Evolutionary conservation across 441 rosid genomes (phyloP).

Genomic region (Populus hybrid): DNA sequence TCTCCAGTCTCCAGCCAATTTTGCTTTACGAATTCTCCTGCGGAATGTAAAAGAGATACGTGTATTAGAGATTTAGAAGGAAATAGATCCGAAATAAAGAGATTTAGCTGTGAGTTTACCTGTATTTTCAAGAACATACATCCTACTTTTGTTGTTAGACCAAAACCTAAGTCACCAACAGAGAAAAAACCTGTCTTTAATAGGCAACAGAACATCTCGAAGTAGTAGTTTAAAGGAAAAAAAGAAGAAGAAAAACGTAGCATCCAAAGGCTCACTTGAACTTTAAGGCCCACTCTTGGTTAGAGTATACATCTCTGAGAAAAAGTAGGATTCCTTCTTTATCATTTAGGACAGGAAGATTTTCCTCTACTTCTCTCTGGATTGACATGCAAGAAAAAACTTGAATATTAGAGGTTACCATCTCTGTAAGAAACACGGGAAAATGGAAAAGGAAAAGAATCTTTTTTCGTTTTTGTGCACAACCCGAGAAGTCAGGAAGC

Average conservation of each 20-base stretch:
- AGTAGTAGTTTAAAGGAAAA: background rate
- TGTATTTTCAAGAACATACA: conserved; percentile 82
- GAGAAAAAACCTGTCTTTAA: conserved; percentile 8
- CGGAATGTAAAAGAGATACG: background rate
- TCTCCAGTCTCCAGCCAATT: conserved; percentile 55
- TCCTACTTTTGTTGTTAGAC: conserved; percentile 75
- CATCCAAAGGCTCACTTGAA: conserved; percentile 52
- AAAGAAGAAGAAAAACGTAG: background rate
- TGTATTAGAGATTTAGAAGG: background rate
- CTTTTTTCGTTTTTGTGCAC: conserved; percentile 6
- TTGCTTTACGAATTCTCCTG: conserved; percentile 66
- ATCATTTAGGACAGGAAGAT: conserved; percentile 54
- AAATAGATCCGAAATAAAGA: background rate
- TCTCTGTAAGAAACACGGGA: background rate
- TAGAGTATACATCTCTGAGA: conserved; percentile 45
- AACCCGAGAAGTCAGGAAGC: conserved; percentile 24
- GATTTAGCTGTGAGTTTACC: conserved; percentile 31
- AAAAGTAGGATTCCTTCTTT: conserved; percentile 58
- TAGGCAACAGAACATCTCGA: background rate
- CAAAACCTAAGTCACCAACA: conserved; percentile 51
- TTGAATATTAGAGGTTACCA: conserved; percentile 1
- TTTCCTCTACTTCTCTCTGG: conserved; percentile 68
- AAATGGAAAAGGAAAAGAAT: conserved; percentile 1
- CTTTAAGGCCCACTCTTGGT: conserved; percentile 47
- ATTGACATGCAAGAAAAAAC: conserved; percentile 13